Evolutionary conservation across 768 basidiomycete species (phyloP).

Genomic region (Xanthoconium purpureum): DNA sequence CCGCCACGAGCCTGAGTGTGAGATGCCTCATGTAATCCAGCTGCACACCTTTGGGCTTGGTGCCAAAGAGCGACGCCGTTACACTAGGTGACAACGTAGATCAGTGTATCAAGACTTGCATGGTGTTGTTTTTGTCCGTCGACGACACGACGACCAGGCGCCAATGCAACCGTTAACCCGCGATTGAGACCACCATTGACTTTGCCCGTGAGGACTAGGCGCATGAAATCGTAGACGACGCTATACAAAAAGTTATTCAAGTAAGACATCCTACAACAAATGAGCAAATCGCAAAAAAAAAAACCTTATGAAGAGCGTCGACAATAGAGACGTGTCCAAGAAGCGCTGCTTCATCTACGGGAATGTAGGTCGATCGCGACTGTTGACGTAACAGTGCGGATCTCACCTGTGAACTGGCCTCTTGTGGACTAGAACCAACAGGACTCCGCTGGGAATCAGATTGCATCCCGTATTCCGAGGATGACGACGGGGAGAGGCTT

Average conservation of each 20-base stretch:
- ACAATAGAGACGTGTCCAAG: constrained; percentile 68
- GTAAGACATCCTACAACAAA: no score
- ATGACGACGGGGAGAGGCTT: constrained; percentile 29
- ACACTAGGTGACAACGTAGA: neutral
- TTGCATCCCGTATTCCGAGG: constrained; percentile 30
- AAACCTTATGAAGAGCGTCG: constrained; percentile 75
- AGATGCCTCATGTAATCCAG: constrained; percentile 97
- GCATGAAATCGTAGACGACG: constrained; percentile 92
- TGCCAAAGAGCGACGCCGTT: constrained; percentile 35
- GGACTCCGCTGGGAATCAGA: constrained; percentile 27
- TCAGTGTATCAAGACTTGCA: constrained; percentile 39
- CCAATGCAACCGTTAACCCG: constrained; percentile 73
- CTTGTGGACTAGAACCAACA: constrained; percentile 26
- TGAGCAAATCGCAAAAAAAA: no score
- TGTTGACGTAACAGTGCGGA: constrained; percentile 53
- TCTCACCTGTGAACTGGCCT: constrained; percentile 32
- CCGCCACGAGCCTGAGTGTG: constrained; percentile 88
- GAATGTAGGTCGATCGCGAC: constrained; percentile 46
- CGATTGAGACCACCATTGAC: constrained; percentile 82
- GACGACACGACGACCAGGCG: constrained; percentile 82
- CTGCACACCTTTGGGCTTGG: constrained; percentile 73
- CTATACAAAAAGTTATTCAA: constrained; percentile 98
- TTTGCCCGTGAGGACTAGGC: constrained; percentile 89
- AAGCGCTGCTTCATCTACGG: constrained; percentile 75
- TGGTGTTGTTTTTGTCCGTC: constrained; percentile 84